Conservation (phyloP, 495 filamentous ascomycete species). For the Pyrenopolyporus hunteri region DNA sequence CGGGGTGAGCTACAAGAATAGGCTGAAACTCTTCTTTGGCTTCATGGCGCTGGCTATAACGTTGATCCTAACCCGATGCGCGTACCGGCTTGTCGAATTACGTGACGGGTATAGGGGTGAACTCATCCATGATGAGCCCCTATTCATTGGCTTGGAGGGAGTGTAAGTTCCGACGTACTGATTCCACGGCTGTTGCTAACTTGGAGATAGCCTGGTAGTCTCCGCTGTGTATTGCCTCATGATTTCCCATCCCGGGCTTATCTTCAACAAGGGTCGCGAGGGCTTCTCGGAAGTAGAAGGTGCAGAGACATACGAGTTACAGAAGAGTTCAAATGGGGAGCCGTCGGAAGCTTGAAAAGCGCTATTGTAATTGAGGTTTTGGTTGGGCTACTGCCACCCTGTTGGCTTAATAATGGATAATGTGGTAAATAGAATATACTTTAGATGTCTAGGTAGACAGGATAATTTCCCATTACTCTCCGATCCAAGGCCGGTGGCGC, state of each 20-base stretch:
- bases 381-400: not conserved
- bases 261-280: not conserved
- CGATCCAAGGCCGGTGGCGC: too few relatives aligned
- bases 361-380: too few relatives aligned
- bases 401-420: too few relatives aligned
- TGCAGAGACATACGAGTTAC: not conserved
- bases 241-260: slow-evolving; percentile 1
- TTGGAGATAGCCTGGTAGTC: not conserved
- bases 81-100: slow-evolving; percentile 58
- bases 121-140: slow-evolving; percentile 50
- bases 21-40: slow-evolving; percentile 52
- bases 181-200: not conserved
- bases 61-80: slow-evolving; percentile 55
- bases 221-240: not conserved
- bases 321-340: not conserved
- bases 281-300: too few relatives aligned
- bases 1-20: not conserved
- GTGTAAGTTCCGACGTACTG: not conserved
- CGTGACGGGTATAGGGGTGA: slow-evolving; percentile 52
- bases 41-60: slow-evolving; percentile 52
- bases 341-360: not conserved
- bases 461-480: too few relatives aligned
- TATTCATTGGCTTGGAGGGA: slow-evolving; percentile 57
- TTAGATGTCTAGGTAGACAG: too few relatives aligned
- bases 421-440: too few relatives aligned